These are phyloP conservation scores for Batrachochytrium dendrobatidis DNA, from an alignment of 371 early-diverging fungal genomes.

Conservation along the genomic window DNA sequence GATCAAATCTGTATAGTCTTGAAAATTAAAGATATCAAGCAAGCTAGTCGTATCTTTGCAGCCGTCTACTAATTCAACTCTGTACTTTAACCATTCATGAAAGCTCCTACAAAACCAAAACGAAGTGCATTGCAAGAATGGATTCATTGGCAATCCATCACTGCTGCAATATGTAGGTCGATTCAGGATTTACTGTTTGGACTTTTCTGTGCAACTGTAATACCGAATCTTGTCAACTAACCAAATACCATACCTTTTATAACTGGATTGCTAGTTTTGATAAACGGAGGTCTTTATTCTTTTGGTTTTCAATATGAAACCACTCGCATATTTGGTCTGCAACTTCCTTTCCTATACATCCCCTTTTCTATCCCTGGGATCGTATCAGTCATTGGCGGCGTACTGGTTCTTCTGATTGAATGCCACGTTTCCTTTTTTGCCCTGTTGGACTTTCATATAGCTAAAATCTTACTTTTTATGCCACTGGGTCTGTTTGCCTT, in stretches of 20 bases:
- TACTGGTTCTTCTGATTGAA: background rate
- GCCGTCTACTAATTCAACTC: too few species aligned
- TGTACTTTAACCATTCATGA: too few species aligned
- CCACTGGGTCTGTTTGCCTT: background rate
- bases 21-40: too few species aligned
- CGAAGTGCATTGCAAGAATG: background rate
- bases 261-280: background rate
- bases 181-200: too few species aligned
- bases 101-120: too few species aligned
- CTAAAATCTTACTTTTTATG: background rate
- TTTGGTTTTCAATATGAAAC: background rate
- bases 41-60: too few species aligned
- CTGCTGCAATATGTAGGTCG: background rate
- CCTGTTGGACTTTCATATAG: background rate
- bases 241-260: too few species aligned
- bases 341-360: background rate
- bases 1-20: too few species aligned
- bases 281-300: background rate
- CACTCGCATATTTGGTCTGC: background rate
- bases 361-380: background rate
- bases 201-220: too few species aligned
- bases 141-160: constrained; percentile 1
- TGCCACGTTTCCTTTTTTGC: background rate
- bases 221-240: too few species aligned
- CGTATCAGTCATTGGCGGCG: background rate